Percentiles rank a stretch among this genome's conserved stretches.
These are phyloP conservation scores for Aspergillus transmontanensis DNA, from an alignment of 2,329 filamentous ascomycete species.

Conservation along the genomic window DNA sequence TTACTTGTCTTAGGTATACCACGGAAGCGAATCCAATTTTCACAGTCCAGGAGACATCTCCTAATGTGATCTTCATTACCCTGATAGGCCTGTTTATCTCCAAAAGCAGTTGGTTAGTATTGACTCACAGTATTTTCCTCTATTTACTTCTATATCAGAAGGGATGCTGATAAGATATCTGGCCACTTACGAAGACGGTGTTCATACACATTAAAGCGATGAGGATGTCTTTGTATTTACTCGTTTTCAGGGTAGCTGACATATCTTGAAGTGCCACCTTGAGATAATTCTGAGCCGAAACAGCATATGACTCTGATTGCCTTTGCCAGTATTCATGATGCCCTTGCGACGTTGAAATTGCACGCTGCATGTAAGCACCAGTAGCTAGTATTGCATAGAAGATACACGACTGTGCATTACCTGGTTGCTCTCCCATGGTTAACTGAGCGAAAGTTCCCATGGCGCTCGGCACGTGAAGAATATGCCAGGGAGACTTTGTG, in stretches of 20 bases:
- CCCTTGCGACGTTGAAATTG: conserved; percentile 24
- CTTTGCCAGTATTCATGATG: conserved; percentile 34
- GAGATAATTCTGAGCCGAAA: conserved; percentile 34
- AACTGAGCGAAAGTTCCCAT: conserved; percentile 48
- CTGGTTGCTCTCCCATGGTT: conserved; percentile 43
- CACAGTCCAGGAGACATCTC: conserved; percentile 46
- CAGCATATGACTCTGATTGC: conserved; percentile 31
- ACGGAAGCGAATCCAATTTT: conserved; percentile 45
- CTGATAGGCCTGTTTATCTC: conserved; percentile 24
- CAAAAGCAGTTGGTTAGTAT: background rate
- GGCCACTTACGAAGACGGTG: conserved; percentile 31
- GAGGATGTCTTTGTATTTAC: conserved; percentile 49
- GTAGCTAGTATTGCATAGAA: conserved; percentile 47
- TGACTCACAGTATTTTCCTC: background rate
- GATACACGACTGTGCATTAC: conserved; percentile 41
- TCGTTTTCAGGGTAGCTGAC: conserved; percentile 36
- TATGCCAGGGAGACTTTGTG: conserved; percentile 50
- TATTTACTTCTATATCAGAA: background rate
- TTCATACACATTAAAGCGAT: conserved; percentile 50
- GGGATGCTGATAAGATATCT: background rate
- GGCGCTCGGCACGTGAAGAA: conserved; percentile 46
- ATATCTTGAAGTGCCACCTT: conserved; percentile 39
- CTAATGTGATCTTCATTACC: conserved; percentile 39
- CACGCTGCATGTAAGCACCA: conserved; percentile 46
- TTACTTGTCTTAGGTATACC: conserved; percentile 42